Percentiles rank a stretch among this genome's conserved stretches.
Conservation (phyloP, 1,139 yeast genomes). For the Saccharomyces pastorianus region DNA sequence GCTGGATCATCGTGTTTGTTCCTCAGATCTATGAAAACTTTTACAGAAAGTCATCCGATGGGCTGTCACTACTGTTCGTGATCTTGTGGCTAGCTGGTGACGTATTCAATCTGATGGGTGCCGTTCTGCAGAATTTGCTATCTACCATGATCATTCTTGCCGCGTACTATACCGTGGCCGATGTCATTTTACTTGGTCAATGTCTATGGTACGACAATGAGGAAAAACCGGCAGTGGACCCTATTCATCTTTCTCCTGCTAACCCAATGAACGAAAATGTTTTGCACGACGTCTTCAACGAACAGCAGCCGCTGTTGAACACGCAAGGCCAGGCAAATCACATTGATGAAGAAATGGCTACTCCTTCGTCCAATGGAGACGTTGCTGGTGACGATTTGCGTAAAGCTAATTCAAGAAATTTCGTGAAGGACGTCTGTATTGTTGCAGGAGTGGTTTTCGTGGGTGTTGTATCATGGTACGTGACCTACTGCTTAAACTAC, state of each 20-base stretch:
- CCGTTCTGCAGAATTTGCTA: conserved; percentile 75
- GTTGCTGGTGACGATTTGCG: conserved; percentile 5
- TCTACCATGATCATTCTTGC: conserved; percentile 92
- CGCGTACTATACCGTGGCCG: conserved; percentile 85
- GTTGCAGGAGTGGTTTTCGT: conserved; percentile 63
- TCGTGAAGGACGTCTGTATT: conserved; percentile 47
- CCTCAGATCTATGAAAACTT: conserved; percentile 96
- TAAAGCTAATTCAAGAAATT: conserved; percentile 13
- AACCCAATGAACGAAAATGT: conserved; percentile 72
- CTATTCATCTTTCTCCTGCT: conserved; percentile 80
- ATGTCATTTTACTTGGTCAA: conserved; percentile 71
- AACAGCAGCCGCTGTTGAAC: conserved; percentile 31
- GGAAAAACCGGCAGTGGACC: conserved; percentile 44
- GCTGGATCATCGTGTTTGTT: conserved; percentile 96
- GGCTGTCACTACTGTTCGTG: conserved; percentile 73
- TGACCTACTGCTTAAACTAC: conserved; percentile 43
- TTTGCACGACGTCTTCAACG: conserved; percentile 45
- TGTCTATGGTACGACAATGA: conserved; percentile 63
- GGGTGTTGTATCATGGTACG: conserved; percentile 82
- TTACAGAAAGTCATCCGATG: conserved; percentile 74
- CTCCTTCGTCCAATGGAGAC: conserved; percentile 7
- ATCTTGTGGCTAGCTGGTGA: conserved; percentile 86
- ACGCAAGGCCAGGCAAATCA: conserved; percentile 8
- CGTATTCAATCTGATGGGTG: conserved; percentile 83
- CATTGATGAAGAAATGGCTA: conserved; percentile 15